Evolutionary conservation across 345 rosid species (phyloP), one percentile per base, ranked within the genome.

Genomic region (Salix viminalis): DNA sequence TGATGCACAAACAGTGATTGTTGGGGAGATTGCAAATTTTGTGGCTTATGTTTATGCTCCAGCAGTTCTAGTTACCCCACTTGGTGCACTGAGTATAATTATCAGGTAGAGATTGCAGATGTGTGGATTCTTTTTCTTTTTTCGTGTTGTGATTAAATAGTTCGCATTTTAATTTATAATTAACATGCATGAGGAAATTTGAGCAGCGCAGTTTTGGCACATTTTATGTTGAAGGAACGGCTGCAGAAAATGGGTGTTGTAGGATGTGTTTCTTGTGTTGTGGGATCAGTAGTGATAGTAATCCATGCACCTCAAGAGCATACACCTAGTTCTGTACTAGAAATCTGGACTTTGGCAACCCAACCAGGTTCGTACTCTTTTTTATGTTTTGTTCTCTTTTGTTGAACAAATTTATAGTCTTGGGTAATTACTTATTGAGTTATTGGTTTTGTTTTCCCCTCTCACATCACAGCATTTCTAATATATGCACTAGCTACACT

Each of bases 41-140:
- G 96, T 92, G 71, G 97, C 98, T 66, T 94, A 92, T 77, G 90
- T 90, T 65, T 94, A 92, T 89, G 97, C 97, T 66, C 98, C 97
- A 6, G 98, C 98, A 19, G 92, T 91, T 74, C 85, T 92, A 54
- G 98, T 94, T 78, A 94, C 98, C 1, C 97, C 98, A 3, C 95
- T 92, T 65, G 97, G 98, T 64, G 97, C 97, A 16, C 80, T 94
- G 30, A 94, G 98, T 81, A 92, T 94, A 58, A 92, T 94, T 80
- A 82, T 91, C 79, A 92, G 98, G 98, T 94, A 46, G 46, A 56
- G 26, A 62, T 56, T 23, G 60, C 70, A 11, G 67, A 10, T 60
- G 26, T 19, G 21, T 70, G 24, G 14, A 46, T 32, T 68, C 42
- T 73, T 79, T 54, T 2, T 60, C 73, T 75, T 65, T 6, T 6